A percentile compares a stretch with the other conserved stretches of the same genome.
Evolutionary conservation across 768 basidiomycete genomes (phyloP).

Genomic region (Phlegmacium glaucopus): DNA sequence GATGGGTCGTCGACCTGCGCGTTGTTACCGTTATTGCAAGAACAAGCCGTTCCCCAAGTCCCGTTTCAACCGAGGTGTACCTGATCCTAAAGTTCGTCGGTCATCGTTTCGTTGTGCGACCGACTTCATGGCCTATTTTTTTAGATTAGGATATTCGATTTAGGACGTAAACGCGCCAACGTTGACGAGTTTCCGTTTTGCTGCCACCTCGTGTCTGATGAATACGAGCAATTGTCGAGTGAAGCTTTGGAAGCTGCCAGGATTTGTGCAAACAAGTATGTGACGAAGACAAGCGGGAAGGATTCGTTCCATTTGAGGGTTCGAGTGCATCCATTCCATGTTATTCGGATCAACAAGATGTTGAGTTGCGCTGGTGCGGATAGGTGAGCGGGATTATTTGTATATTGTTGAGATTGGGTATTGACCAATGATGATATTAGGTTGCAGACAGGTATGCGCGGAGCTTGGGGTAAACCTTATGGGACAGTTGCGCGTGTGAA

Average conservation of each 20-base stretch:
- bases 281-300: conserved; percentile 97
- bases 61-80: conserved; percentile 97
- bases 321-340: conserved; percentile 97
- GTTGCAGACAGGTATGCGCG: conserved; percentile 97
- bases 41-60: conserved; percentile 98
- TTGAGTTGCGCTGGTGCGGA: conserved; percentile 99
- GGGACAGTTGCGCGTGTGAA: conserved; percentile 94
- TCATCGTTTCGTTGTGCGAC: not conserved
- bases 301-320: conserved; percentile 99
- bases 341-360: conserved; percentile 99
- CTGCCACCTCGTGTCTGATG: conserved; percentile 94
- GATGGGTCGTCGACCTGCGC: conserved; percentile 98
- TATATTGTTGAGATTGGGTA: not conserved
- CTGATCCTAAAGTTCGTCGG: conserved; percentile 79
- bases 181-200: conserved; percentile 99
- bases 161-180: conserved; percentile 92
- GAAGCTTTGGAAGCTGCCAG: conserved; percentile 98
- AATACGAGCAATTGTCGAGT: conserved; percentile 94
- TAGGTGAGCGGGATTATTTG: conserved; percentile 53
- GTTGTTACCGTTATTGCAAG: conserved; percentile 99
- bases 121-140: not conserved
- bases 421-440: conserved; percentile 31
- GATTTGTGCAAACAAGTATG: conserved; percentile 99
- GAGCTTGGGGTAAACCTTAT: conserved; percentile 99
- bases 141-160: conserved; percentile 94